Base-by-base conservation (phyloP, 257 asterid genomes). In the Ballota nigra region DNA sequence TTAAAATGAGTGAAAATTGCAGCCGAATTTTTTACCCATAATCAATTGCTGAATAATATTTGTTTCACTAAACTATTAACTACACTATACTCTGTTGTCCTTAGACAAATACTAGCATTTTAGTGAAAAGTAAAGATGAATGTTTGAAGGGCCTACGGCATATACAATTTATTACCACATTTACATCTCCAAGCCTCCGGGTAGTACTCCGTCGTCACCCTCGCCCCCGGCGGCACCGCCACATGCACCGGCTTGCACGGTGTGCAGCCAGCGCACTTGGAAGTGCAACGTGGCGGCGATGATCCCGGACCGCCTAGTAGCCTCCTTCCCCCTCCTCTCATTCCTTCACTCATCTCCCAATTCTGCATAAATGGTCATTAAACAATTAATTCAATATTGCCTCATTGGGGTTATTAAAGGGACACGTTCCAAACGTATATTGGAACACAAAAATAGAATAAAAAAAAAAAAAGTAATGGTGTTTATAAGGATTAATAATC, bases 111-210 rank as follows among this genome's bases (percentile, higher is more conserved):
- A 26, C n/a, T 41, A 55, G 10, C 60, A 34, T 33, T 63, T 11
- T 8, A 68, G 36, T 55, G 31, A 38, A 53, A 69, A 18, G 26
- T 59, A 43, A 1, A 74, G 16, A 53, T 56, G 1, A 18, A 19
- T 15, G 26, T 24, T 28, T 20, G 20, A 40, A 40, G 18, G 41
- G 31, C 20, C 40, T 71, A 86, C 61, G 92, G 92, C 82, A 84
- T 82, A 80, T 81, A 86, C 57, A 84, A 74, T 77, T 70, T 82
- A 74, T 84, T 82, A 40, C 92, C 87, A 74, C 92, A 86, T 73
- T 84, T 78, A 85, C 92, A 86, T 67, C 89, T 84, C 92, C 92
- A 86, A 23, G 92, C 87, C 77, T 86, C 89, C 5, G 92, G 92
- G 66, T 86, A 82, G 80, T 82, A 82, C 85, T 87, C 95, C 1